Percentiles rank a stretch among this genome's conserved stretches.
Conservation (phyloP, 2,329 filamentous ascomycete species). For the Coleophoma crateriformis region DNA sequence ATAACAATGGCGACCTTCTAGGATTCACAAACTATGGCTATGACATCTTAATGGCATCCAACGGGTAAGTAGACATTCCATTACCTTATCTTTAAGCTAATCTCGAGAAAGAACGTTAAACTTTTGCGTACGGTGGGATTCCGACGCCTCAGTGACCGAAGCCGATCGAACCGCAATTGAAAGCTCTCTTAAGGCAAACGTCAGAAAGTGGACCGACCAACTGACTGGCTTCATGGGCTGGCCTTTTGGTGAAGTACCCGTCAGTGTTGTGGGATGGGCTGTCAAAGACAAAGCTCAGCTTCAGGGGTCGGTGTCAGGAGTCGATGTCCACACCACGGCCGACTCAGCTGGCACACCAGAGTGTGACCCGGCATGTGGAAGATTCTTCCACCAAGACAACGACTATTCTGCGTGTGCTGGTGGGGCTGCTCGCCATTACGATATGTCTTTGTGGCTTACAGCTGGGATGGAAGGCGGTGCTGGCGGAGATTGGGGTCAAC, state of each 20-base stretch:
- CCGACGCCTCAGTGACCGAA: constrained; percentile 28
- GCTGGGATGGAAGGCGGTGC: constrained; percentile 37
- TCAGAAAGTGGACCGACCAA: constrained; percentile 36
- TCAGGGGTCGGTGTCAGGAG: constrained; percentile 28
- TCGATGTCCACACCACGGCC: constrained; percentile 35
- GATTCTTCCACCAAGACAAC: constrained; percentile 38
- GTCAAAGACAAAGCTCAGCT: constrained; percentile 32
- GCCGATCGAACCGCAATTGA: constrained; percentile 32
- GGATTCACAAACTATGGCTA: constrained; percentile 2
- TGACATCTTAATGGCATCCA: constrained; percentile 2
- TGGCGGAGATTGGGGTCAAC: constrained; percentile 42
- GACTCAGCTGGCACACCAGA: constrained; percentile 35
- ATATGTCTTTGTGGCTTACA: constrained; percentile 42
- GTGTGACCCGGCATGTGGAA: constrained; percentile 34
- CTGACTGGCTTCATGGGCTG: constrained; percentile 38
- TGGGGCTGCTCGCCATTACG: constrained; percentile 35
- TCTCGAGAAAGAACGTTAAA: constrained; percentile 25
- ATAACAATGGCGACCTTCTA: neutral
- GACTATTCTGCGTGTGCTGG: constrained; percentile 34
- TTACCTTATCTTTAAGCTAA: neutral
- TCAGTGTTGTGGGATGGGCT: constrained; percentile 37
- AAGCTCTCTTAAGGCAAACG: constrained; percentile 27
- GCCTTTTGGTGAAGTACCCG: constrained; percentile 33
- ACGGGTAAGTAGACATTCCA: neutral
- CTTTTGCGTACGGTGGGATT: constrained; percentile 41